Conservation (phyloP, 257 asterid species). For the Forsythia suspensa region DNA sequence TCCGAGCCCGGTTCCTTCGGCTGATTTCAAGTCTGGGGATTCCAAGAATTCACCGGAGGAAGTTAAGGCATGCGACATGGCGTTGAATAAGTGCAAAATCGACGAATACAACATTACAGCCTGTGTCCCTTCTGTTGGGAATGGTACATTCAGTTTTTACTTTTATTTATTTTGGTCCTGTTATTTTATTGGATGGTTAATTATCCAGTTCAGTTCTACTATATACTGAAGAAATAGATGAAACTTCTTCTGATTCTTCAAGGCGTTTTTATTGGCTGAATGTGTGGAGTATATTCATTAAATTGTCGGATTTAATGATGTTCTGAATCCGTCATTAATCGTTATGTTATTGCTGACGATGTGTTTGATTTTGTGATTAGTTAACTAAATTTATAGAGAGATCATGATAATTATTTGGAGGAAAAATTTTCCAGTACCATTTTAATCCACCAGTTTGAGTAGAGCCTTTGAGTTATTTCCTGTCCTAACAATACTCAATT, state of each 20-base stretch:
- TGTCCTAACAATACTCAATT: no score
- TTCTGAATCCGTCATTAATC: background rate
- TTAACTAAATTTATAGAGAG: background rate
- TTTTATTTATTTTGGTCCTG: background rate
- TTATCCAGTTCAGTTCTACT: background rate
- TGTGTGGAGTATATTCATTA: background rate
- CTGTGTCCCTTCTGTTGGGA: conserved; percentile 41
- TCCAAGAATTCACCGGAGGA: conserved; percentile 8
- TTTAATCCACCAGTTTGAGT: background rate
- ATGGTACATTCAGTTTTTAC: conserved; percentile 26
- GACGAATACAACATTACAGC: conserved; percentile 43
- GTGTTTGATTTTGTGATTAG: background rate
- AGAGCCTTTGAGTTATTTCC: no score
- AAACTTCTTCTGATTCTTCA: background rate
- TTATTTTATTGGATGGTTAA: background rate
- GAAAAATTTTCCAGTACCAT: background rate
- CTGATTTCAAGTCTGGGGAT: conserved; percentile 19
- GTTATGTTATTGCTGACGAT: background rate
- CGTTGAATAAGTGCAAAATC: conserved; percentile 37
- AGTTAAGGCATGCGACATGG: conserved; percentile 27
- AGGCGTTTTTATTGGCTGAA: background rate
- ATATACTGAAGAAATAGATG: background rate
- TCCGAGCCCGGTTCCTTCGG: conserved; percentile 27
- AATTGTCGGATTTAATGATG: background rate
- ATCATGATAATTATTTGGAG: background rate